phyloP scores from a whole-genome alignment of 169 alveolate species.

The Babesia sp. region DNA sequence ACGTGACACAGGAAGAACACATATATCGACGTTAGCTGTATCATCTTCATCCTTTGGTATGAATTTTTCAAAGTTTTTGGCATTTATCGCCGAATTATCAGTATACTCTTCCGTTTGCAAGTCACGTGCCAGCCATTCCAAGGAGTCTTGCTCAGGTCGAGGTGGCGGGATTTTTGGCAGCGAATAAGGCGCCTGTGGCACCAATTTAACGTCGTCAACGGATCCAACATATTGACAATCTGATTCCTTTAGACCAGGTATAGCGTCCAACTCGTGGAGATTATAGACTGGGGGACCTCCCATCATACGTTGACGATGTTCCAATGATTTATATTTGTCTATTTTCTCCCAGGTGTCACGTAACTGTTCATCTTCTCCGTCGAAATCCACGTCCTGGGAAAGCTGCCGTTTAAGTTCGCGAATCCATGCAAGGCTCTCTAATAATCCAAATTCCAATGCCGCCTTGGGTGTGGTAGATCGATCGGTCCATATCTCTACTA shows the following conservation, averaged over 20 bases:
- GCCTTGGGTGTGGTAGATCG: conserved; percentile 56
- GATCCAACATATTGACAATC: conserved; percentile 52
- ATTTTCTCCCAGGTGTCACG: conserved; percentile 67
- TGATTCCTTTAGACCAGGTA: conserved; percentile 41
- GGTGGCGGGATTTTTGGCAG: conserved; percentile 41
- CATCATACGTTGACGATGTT: conserved; percentile 52
- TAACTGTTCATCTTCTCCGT: conserved; percentile 62
- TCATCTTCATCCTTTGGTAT: conserved; percentile 24
- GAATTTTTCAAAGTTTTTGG: conserved; percentile 43
- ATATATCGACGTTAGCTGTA: conserved; percentile 22
- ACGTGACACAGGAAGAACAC: conserved; percentile 40
- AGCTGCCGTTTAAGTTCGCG: conserved; percentile 59
- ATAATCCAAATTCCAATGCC: conserved; percentile 50
- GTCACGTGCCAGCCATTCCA: conserved; percentile 61
- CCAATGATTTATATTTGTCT: conserved; percentile 50
- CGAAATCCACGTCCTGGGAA: conserved; percentile 62
- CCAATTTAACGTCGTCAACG: conserved; percentile 33
- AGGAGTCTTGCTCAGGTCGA: conserved; percentile 45
- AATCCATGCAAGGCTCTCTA: conserved; percentile 59
- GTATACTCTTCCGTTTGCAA: conserved; percentile 54
- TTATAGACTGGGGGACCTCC: conserved; percentile 61
- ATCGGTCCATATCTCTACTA: conserved; percentile 82
- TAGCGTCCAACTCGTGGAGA: conserved; percentile 32
- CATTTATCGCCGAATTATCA: conserved; percentile 48
- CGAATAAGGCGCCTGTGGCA: conserved; percentile 61